Base-by-base conservation (phyloP, 2,329 filamentous ascomycete species). In the Mycosphaerella sp. region DNA sequence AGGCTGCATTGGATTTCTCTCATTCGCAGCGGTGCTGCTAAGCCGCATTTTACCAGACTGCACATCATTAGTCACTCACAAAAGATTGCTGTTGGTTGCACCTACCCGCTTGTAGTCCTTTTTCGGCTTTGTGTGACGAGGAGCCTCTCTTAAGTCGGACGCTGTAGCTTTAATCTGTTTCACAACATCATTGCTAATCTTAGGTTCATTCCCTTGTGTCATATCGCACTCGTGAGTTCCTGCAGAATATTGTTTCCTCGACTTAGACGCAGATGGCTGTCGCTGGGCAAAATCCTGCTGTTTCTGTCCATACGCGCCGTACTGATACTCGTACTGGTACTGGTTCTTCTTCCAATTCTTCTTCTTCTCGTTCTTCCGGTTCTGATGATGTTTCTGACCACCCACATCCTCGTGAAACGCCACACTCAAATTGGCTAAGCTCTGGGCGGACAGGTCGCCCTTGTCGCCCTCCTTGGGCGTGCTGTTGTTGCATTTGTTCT, bases 311-410 rank as follows among this genome's bases (percentile, higher is more conserved):
- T 60, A 59, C 62, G 55, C 59, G 55, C 57, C 57, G 59, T 66
- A 63, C 57, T 64, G 63, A 61, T 43, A 36, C 48, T 64, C 48
- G 54, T 64, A 58, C 63, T 67, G 61, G 61, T 65, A 56, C 59
- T 59, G 34, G 45, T 66, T 62, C 53, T 64, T 61, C 61, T 65
- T 54, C 52, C 49, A 45, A 46, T 52, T 56, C 57, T 64, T 55
- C 54, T 66, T 63, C 59, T 62, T 61, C 60, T 52, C 50, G 50
- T 66, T 65, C 62, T 68, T 65, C 60, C 65, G 53, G 42, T 63
- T 55, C 52, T 54, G 51, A 54, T 56, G 59, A 58, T 70, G 65
- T 68, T 70, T 70, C 64, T 66, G 64, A 59, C 52, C 58, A 67
- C 61, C 62, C 57, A 64, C 55, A 56, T 58, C 53, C 51, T 52